A percentile compares a stretch with the other conserved stretches of the same genome.
phyloP scores from a whole-genome alignment of 176 grass and related monocot species.

The Alloteropsis semialata region DNA sequence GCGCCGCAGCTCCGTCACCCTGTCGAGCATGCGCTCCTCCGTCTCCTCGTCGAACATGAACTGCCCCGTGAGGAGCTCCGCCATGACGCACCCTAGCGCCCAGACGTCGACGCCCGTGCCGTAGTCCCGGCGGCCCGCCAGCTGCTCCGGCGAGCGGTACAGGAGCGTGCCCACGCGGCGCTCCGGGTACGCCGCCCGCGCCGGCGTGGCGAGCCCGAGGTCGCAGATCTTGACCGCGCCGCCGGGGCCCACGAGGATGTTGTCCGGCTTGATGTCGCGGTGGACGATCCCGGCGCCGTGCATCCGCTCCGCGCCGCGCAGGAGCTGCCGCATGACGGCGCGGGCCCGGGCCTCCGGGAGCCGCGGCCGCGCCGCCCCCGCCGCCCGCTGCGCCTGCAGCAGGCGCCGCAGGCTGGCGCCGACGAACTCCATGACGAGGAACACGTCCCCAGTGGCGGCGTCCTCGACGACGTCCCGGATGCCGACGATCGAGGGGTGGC shows the following conservation, averaged over 20 bases:
- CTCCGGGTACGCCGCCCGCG: background rate
- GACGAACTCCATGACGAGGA: conserved; percentile 17
- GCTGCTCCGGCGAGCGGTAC: conserved; percentile 10
- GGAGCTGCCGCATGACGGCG: background rate
- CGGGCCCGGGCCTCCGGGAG: background rate
- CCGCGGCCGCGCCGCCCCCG: background rate
- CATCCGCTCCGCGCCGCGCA: conserved; percentile 1
- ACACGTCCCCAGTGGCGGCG: background rate
- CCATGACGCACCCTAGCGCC: conserved; percentile 9
- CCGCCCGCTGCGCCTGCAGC: background rate
- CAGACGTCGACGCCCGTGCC: background rate
- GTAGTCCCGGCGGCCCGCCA: background rate
- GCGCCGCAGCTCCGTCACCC: background rate
- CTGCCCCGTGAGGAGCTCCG: background rate
- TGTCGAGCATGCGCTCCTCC: background rate
- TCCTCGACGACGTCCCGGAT: background rate
- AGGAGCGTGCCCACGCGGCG: background rate
- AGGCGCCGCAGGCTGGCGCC: background rate
- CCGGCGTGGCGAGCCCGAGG: conserved; percentile 24
- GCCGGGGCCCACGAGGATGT: conserved; percentile 32
- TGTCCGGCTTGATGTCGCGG: conserved; percentile 69
- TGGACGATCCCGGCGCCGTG: conserved; percentile 39
- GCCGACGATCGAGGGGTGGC: background rate
- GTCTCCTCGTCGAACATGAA: conserved; percentile 19
- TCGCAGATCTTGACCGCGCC: conserved; percentile 41